Evolutionary conservation across 148 eudicot genomes (phyloP).

Genomic region (Cornus controversa): DNA sequence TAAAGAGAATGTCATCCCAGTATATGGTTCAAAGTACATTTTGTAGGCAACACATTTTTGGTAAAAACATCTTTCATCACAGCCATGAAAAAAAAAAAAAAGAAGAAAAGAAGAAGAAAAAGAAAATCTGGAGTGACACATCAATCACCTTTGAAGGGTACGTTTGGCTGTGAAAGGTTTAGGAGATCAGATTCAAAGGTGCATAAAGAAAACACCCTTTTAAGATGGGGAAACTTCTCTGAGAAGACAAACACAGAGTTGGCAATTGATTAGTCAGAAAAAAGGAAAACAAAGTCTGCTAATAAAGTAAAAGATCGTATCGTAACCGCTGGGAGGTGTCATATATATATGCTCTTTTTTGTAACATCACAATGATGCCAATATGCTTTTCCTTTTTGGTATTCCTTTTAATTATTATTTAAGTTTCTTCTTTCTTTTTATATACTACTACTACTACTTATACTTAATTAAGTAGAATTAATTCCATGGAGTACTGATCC

Average conservation of each 20-base stretch:
- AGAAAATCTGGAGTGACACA: neutral
- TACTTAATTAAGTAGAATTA: neutral
- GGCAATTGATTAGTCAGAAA: constrained; percentile 15
- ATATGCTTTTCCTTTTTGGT: constrained; percentile 14
- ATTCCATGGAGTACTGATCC: constrained; percentile 14
- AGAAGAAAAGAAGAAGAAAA: too few species aligned
- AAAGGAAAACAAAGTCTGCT: constrained; percentile 5
- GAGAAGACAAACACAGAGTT: constrained; percentile 12
- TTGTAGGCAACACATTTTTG: neutral
- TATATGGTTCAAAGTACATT: neutral
- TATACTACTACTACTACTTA: too few species aligned
- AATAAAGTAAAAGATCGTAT: constrained; percentile 14
- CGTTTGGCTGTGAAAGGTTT: neutral
- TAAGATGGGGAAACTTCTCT: constrained; percentile 3
- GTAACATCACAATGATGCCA: constrained; percentile 18
- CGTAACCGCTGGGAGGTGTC: neutral
- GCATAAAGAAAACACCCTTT: constrained; percentile 1
- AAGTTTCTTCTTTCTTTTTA: too few species aligned
- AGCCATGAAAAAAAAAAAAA: neutral
- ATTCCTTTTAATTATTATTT: constrained; percentile 5
- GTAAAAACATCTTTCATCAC: neutral
- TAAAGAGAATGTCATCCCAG: neutral
- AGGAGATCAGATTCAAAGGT: constrained; percentile 10
- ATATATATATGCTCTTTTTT: constrained; percentile 1
- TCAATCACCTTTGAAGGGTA: neutral